Evolutionary conservation across 352 stramenopile genomes (phyloP).

Genomic region (Pythium pectinolyticum): DNA sequence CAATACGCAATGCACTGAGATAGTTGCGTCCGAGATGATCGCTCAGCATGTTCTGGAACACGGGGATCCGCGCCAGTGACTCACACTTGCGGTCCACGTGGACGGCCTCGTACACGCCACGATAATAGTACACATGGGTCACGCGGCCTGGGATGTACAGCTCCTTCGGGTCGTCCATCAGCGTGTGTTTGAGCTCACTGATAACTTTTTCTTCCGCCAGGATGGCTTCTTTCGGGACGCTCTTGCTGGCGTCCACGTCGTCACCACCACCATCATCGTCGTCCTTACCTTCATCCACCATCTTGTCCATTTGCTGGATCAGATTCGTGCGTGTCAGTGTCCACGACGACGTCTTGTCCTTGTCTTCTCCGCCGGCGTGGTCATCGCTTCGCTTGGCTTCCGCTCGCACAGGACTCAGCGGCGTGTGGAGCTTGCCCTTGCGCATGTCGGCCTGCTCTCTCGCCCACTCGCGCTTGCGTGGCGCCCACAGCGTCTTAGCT

Average conservation of each 20-base stretch:
- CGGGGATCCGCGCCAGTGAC: conserved; percentile 70
- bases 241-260: too few species aligned
- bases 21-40: conserved; percentile 84
- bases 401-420: conserved; percentile 18
- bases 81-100: conserved; percentile 76
- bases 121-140: conserved; percentile 80
- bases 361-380: conserved; percentile 10
- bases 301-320: conserved; percentile 75
- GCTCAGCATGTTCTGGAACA: conserved; percentile 87
- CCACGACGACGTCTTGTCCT: conserved; percentile 56
- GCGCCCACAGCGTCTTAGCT: conserved; percentile 80
- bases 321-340: conserved; percentile 73
- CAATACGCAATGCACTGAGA: conserved; percentile 74
- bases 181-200: conserved; percentile 44
- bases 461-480: conserved; percentile 80
- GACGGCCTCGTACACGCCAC: conserved; percentile 81
- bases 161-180: conserved; percentile 72
- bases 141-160: conserved; percentile 76
- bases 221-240: conserved; percentile 32
- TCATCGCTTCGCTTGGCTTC: conserved; percentile 9
- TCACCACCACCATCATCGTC: conserved; percentile 40
- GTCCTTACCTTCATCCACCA: conserved; percentile 30
- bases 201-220: conserved; percentile 61
- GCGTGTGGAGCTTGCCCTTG: conserved; percentile 23
- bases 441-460: conserved; percentile 55